Conservation (phyloP, 371 early-diverging fungal genomes). For the Syncephalastrum monosporum region DNA sequence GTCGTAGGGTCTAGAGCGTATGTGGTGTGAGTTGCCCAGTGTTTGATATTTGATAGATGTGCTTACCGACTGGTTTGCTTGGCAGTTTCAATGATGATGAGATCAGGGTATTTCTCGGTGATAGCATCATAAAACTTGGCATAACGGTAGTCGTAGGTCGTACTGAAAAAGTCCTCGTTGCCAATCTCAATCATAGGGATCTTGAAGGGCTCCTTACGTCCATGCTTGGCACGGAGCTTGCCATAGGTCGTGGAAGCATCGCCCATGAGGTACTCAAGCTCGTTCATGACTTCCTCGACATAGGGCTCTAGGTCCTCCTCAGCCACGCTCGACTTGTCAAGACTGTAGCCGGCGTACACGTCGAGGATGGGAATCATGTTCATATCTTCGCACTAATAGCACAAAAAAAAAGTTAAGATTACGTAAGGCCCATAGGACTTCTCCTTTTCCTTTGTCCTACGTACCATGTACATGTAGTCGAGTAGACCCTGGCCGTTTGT, state of each 20-base stretch:
- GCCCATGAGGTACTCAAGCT: conserved; percentile 30
- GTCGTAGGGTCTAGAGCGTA: conserved; percentile 10
- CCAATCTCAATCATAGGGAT: conserved; percentile 24
- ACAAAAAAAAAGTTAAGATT: too few species aligned
- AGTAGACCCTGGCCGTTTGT: conserved; percentile 28
- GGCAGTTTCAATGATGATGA: conserved; percentile 18
- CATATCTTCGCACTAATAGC: conserved; percentile 10
- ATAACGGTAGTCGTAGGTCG: conserved; percentile 25
- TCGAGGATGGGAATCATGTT: conserved; percentile 11
- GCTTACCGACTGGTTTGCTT: conserved; percentile 2
- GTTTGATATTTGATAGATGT: too few species aligned
- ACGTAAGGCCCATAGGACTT: too few species aligned
- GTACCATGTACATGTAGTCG: conserved; percentile 24
- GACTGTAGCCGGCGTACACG: conserved; percentile 20
- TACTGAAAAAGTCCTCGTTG: conserved; percentile 24
- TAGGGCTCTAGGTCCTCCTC: conserved; percentile 25
- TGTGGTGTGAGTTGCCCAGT: not conserved
- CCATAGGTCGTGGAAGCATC: conserved; percentile 19
- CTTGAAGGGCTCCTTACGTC: conserved; percentile 22
- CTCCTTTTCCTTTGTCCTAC: not conserved
- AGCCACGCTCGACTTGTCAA: conserved; percentile 16
- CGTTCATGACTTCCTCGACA: conserved; percentile 23
- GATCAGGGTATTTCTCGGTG: conserved; percentile 14
- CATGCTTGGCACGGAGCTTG: conserved; percentile 17
- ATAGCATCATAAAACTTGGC: conserved; percentile 25